A percentile compares a stretch with the other conserved stretches of the same genome.
Evolutionary conservation across 352 stramenopile species (phyloP).

Genomic region (Phytophthora palmivora): DNA sequence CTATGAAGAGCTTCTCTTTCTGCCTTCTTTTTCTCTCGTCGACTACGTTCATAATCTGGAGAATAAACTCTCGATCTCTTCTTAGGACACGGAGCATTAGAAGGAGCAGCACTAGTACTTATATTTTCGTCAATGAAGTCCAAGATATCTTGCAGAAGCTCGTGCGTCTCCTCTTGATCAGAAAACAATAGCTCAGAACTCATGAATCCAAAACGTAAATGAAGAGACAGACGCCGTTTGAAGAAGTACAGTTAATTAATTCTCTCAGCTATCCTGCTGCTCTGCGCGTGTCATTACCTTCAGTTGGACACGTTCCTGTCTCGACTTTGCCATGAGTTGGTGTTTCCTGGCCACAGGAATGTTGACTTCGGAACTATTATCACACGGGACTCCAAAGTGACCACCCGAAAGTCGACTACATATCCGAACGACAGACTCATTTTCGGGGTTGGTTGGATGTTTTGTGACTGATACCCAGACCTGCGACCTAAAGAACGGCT

Average conservation of each 20-base stretch:
- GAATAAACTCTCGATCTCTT: neutral
- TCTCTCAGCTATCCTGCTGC: neutral
- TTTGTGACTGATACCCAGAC: conserved; percentile 17
- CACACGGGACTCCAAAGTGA: conserved; percentile 17
- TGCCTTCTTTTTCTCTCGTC: conserved; percentile 20
- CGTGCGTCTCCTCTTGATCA: conserved; percentile 10
- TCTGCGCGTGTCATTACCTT: conserved; percentile 15
- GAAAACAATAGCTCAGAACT: neutral
- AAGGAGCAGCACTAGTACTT: neutral
- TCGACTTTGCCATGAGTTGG: conserved; percentile 17
- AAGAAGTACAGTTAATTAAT: too few relatives aligned
- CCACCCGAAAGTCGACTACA: conserved; percentile 20
- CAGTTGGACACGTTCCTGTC: conserved; percentile 17
- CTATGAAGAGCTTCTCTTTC: conserved; percentile 14
- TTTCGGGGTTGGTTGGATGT: conserved; percentile 1
- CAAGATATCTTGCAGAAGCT: conserved; percentile 18
- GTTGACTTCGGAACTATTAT: conserved; percentile 9
- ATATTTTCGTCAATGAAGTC: conserved; percentile 17
- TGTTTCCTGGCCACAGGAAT: conserved; percentile 16
- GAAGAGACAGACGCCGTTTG: too few relatives aligned
- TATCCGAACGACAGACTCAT: conserved; percentile 12
- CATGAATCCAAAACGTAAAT: neutral
- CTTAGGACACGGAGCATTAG: neutral
- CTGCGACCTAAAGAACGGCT: conserved; percentile 15
- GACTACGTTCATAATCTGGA: conserved; percentile 10